A percentile compares a stretch with the other conserved stretches of the same genome.
These are phyloP conservation scores for Clavariopsis aquatica DNA, from an alignment of 495 filamentous ascomycete genomes.

Conservation along the genomic window DNA sequence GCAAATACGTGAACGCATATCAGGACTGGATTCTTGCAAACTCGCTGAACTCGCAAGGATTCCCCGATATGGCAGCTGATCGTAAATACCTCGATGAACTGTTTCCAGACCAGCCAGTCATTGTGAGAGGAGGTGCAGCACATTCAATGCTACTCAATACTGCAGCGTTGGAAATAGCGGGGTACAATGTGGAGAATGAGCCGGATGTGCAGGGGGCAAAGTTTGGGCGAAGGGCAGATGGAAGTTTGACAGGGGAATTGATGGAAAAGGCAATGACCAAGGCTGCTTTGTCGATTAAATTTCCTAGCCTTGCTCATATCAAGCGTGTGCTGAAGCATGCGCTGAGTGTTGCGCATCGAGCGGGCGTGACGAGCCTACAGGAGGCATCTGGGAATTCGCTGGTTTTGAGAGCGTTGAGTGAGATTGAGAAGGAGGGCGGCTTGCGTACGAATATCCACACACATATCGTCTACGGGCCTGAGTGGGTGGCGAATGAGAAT, in stretches of 20 bases:
- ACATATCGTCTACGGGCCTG: slow-evolving; percentile 31
- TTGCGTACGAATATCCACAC: slow-evolving; percentile 25
- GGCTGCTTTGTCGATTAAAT: slow-evolving; percentile 10
- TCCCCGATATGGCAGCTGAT: slow-evolving; percentile 11
- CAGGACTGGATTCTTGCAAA: slow-evolving; percentile 23
- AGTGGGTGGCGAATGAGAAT: slow-evolving; percentile 21
- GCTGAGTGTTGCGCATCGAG: slow-evolving; percentile 16
- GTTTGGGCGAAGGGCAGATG: slow-evolving; percentile 19
- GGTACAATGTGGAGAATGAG: slow-evolving; percentile 31
- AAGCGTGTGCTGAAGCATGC: slow-evolving; percentile 24
- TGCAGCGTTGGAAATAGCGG: slow-evolving; percentile 18
- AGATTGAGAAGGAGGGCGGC: slow-evolving; percentile 22
- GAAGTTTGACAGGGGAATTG: slow-evolving; percentile 30
- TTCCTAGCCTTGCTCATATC: slow-evolving; percentile 20
- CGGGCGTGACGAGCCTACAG: slow-evolving; percentile 30
- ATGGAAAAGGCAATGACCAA: slow-evolving; percentile 25
- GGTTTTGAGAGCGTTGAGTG: slow-evolving; percentile 14
- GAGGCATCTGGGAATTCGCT: slow-evolving; percentile 28
- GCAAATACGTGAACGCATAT: slow-evolving; percentile 20
- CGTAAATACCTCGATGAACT: slow-evolving; percentile 25
- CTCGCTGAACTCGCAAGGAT: slow-evolving; percentile 8
- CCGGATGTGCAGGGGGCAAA: slow-evolving; percentile 12
- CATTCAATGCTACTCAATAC: slow-evolving; percentile 26
- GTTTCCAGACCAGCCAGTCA: slow-evolving; percentile 28
- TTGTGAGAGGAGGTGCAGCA: slow-evolving; percentile 21